Evolutionary conservation across 1,284 basidiomycete species (phyloP).

Genomic region (Paramarasmius palmivorus): DNA sequence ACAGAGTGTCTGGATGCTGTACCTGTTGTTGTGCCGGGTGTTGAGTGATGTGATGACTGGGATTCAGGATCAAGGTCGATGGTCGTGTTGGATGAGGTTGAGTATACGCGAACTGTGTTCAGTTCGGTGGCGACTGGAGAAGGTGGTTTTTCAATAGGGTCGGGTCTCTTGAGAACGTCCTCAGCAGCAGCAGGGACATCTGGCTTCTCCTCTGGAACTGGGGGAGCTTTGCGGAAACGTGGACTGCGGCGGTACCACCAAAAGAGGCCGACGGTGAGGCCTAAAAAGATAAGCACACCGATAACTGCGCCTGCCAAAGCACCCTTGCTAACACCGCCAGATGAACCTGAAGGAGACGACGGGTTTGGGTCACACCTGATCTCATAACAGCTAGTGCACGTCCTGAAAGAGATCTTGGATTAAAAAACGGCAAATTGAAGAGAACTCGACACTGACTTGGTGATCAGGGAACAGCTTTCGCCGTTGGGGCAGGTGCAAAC

Average conservation of each 20-base stretch:
- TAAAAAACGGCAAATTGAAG: too few species aligned
- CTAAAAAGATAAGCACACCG: slow-evolving; percentile 61
- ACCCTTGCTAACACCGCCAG: slow-evolving; percentile 56
- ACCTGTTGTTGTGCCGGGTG: slow-evolving; percentile 26
- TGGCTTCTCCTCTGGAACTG: slow-evolving; percentile 44
- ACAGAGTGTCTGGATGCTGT: slow-evolving; percentile 32
- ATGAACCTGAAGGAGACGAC: slow-evolving; percentile 21
- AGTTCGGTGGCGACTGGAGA: slow-evolving; percentile 32
- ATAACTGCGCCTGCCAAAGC: slow-evolving; percentile 75
- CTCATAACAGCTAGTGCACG: slow-evolving; percentile 58
- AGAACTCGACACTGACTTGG: slow-evolving; percentile 49
- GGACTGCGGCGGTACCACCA: slow-evolving; percentile 60
- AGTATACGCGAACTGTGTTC: slow-evolving; percentile 48
- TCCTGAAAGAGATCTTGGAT: slow-evolving; percentile 28
- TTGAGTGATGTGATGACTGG: slow-evolving; percentile 32
- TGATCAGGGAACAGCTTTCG: slow-evolving; percentile 59
- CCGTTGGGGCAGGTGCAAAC: slow-evolving; percentile 56
- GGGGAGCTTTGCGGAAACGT: slow-evolving; percentile 29
- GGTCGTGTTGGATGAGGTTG: slow-evolving; percentile 45
- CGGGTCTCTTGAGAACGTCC: slow-evolving; percentile 74
- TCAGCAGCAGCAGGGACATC: slow-evolving; percentile 73
- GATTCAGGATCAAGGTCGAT: slow-evolving; percentile 61
- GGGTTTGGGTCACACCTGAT: slow-evolving; percentile 45
- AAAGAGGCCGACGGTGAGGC: slow-evolving; percentile 48
- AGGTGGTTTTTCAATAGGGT: slow-evolving; percentile 67